A percentile compares a stretch with the other conserved stretches of the same genome.
Conservation (phyloP, 129 eudicot species). For the Deinandra increscens region DNA sequence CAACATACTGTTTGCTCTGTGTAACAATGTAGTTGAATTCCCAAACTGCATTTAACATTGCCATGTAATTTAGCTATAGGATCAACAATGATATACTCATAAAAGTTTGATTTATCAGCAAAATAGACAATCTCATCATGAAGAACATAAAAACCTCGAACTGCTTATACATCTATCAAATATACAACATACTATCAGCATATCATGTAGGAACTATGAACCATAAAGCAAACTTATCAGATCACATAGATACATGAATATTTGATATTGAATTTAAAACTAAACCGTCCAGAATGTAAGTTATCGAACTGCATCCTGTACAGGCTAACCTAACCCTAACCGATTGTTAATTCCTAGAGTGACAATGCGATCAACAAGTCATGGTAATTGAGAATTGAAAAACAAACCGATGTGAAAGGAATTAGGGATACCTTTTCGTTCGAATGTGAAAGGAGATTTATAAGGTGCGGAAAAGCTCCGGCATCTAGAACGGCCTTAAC, state of each 20-base stretch:
- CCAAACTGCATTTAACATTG: conserved; percentile 19
- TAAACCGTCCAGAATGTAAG: not conserved
- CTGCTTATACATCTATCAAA: conserved; percentile 3
- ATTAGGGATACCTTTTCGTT: conserved; percentile 54
- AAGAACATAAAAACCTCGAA: conserved; percentile 6
- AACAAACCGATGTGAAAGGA: not conserved
- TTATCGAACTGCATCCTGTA: conserved; percentile 5
- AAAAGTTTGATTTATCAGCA: not conserved
- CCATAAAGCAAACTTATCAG: conserved; percentile 4
- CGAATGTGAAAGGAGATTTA: conserved; percentile 53
- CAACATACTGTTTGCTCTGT: conserved; percentile 7
- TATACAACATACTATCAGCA: conserved; percentile 10
- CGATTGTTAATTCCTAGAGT: conserved; percentile 4
- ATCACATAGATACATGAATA: not conserved
- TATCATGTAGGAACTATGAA: conserved; percentile 9
- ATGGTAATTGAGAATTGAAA: not conserved
- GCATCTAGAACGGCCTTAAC: conserved; percentile 86
- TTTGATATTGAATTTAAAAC: not conserved
- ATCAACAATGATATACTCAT: conserved; percentile 10
- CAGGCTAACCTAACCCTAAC: conserved; percentile 28
- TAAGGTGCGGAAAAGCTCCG: conserved; percentile 70
- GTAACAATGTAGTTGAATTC: conserved; percentile 2
- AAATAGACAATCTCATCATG: not conserved
- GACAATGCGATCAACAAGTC: not conserved
- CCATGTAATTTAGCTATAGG: conserved; percentile 1